Evolutionary conservation across 208 protist species (phyloP), one percentile per base, ranked within the genome.

Genomic region (Herpetomonas muscarum): DNA sequence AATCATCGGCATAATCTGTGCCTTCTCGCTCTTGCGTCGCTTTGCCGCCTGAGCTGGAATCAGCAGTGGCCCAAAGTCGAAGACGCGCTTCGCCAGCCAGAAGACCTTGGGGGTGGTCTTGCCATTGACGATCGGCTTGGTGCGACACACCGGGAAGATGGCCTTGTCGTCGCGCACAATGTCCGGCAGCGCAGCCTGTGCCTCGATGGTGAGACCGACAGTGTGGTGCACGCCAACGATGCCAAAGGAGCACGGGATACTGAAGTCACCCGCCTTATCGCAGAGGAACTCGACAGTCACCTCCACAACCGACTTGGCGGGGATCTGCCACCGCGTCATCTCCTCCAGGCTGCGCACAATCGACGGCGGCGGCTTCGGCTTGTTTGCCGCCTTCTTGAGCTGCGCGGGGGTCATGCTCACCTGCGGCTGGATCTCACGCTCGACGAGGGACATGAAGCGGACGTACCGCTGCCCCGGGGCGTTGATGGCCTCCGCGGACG

Each of bases 61-160:
- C 7, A 98, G 88, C 31, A 98, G 76, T 7, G 97, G 87, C 10
- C 97, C 97, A 79, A 98, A 98, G 61, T 98, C 92, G 67, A 97
- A 98, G 0, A 76, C 28, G 13, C 79, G 68, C 65, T 81, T 87
- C 12, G 74, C 73, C 15, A 61, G 52, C 29, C 92, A 13, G 70
- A 83, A 93, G 19, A 82, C 80, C 50, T 85, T 86, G n/a, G 83
- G 65, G 19, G 70, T 26, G 31, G 61, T 64, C 36, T 55, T 56
- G 17, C 72, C 67, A 13, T 52, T 46, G 25, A 54, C 49, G 28
- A 36, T 25, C 51, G 70, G 19, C 1, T 80, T 82, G 24, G 70
- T 25, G 45, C 65, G 73, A 10, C 70, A 70, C 19, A 70, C 36
- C 1, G 77, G 58, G 65, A 98, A 98, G 57, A 98, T 88, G 50